phyloP scores from a whole-genome alignment of 352 stramenopile species.

The Blastocystis sp. region DNA sequence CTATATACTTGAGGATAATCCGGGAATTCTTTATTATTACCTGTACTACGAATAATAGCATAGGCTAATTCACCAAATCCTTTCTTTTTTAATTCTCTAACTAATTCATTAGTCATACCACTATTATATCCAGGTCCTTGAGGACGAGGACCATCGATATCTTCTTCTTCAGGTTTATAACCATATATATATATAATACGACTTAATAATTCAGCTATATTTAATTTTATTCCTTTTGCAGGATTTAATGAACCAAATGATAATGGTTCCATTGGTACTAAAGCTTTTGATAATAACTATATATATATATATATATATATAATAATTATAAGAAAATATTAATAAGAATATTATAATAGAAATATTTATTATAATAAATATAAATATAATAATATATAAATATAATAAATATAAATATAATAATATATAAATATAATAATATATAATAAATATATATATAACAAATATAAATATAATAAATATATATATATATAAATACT shows the following conservation, averaged over 20 bases:
- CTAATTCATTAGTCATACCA: slow-evolving; percentile 27
- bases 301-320: too few species aligned
- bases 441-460: too few species aligned
- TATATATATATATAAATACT: too few species aligned
- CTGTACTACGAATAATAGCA: slow-evolving; percentile 27
- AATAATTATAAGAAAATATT: too few species aligned
- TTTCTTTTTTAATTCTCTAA: slow-evolving; percentile 31
- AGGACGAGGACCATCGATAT: slow-evolving; percentile 18
- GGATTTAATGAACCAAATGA: slow-evolving; percentile 25
- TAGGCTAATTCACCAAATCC: slow-evolving; percentile 22
- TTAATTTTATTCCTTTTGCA: slow-evolving; percentile 27
- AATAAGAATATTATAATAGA: too few species aligned
- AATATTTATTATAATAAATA: too few species aligned
- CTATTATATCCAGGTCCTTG: slow-evolving; percentile 28
- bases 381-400: too few species aligned
- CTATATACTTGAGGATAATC: slow-evolving; percentile 29
- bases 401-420: too few species aligned
- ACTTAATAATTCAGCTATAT: slow-evolving; percentile 29
- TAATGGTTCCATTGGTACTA: slow-evolving; percentile 30
- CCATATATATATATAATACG: slow-evolving; percentile 28
- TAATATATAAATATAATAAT: too few species aligned
- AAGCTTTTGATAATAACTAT: slow-evolving; percentile 23
- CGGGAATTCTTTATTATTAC: slow-evolving; percentile 35
- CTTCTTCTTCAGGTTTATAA: slow-evolving; percentile 33
- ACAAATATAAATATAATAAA: too few species aligned